Conservation (phyloP, 305 asterid species). For the Fraxinus latifolia region DNA sequence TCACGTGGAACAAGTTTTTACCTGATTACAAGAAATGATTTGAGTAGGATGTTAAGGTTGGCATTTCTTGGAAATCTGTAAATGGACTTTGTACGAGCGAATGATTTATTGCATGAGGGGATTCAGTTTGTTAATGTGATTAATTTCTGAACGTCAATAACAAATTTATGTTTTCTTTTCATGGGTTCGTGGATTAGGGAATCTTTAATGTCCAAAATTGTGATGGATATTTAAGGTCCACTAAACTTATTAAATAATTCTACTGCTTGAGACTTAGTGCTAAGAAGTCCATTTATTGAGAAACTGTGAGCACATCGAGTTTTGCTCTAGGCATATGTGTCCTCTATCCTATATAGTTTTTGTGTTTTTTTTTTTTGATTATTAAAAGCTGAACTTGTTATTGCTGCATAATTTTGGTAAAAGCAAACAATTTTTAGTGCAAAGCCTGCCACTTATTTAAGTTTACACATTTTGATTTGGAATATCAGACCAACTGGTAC, state of each 20-base stretch:
- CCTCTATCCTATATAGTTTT: background rate
- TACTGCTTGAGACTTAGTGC: background rate
- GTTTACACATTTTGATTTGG: background rate
- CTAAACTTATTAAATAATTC: background rate
- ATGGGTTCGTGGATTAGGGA: background rate
- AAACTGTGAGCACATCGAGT: background rate
- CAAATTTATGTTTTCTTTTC: background rate
- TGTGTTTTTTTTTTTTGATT: background rate
- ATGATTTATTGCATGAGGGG: background rate
- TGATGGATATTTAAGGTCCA: background rate
- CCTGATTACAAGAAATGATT: background rate
- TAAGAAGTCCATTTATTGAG: background rate
- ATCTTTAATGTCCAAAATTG: background rate
- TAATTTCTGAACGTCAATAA: background rate
- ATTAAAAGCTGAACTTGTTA: background rate
- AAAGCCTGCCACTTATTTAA: background rate
- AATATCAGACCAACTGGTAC: background rate
- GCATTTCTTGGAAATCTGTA: background rate
- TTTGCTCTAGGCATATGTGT: background rate
- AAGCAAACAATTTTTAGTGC: background rate
- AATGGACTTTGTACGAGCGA: background rate
- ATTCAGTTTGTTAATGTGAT: background rate
- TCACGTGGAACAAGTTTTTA: background rate
- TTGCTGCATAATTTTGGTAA: background rate
- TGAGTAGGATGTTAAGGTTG: background rate